These are phyloP conservation scores for Raffaelea ambrosiae DNA, from an alignment of 2,329 filamentous ascomycete genomes.

Conservation along the genomic window DNA sequence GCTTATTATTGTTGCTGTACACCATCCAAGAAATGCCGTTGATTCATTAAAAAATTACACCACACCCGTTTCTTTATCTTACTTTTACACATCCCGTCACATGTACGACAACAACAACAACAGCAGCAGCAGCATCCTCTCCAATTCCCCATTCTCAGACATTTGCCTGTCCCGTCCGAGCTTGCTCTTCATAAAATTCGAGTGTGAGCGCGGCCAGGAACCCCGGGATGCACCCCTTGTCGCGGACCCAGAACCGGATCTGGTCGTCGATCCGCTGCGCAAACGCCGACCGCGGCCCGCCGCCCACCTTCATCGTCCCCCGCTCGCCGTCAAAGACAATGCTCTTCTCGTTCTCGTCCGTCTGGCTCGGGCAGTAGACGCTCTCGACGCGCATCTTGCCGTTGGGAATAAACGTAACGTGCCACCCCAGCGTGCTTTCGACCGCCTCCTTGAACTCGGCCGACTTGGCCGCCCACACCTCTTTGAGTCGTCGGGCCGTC, in stretches of 20 bases:
- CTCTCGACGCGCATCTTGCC: slow-evolving; percentile 88
- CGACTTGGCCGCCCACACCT: slow-evolving; percentile 80
- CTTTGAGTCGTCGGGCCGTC: slow-evolving; percentile 74
- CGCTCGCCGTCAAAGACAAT: slow-evolving; percentile 87
- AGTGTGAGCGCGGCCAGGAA: slow-evolving; percentile 85
- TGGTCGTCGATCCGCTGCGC: slow-evolving; percentile 75
- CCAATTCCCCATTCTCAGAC: no score
- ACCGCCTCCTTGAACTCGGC: slow-evolving; percentile 94
- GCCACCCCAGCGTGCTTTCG: slow-evolving; percentile 85
- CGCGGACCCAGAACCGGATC: slow-evolving; percentile 93
- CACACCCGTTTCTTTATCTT: no score
- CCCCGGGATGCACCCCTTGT: slow-evolving; percentile 86
- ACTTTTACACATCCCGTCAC: no score
- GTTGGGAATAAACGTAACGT: slow-evolving; percentile 92
- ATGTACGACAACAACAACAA: no score
- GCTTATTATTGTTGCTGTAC: no score
- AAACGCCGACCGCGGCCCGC: slow-evolving; percentile 79
- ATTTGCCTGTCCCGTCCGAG: slow-evolving; percentile 12
- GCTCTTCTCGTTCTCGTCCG: slow-evolving; percentile 62
- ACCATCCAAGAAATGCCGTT: no score
- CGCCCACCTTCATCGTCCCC: slow-evolving; percentile 96
- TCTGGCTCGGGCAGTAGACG: slow-evolving; percentile 66
- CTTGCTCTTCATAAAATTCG: slow-evolving; percentile 78
- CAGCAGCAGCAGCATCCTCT: no score
- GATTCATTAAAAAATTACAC: no score